Percentiles rank a stretch among this genome's conserved stretches.
phyloP scores from a whole-genome alignment of 2,329 filamentous ascomycete species.

The Akanthomyces uredinophilus region DNA sequence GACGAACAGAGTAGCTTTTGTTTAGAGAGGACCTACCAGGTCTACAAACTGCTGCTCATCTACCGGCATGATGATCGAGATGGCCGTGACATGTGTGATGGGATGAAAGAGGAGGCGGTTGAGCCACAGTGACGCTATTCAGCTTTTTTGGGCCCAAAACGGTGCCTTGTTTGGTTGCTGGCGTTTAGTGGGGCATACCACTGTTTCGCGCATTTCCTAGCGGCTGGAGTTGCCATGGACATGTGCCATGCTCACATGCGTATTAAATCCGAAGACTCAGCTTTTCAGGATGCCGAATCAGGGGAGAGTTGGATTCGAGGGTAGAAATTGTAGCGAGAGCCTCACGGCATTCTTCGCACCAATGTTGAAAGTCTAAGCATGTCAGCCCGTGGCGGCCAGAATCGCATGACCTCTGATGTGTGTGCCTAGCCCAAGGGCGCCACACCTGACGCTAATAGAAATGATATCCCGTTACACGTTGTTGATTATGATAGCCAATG shows the following conservation, averaged over 20 bases:
- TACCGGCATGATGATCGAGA: constrained; percentile 58
- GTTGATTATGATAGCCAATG: too few species aligned
- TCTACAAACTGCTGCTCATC: constrained; percentile 76
- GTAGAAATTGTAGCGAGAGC: too few species aligned
- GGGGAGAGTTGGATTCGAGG: too few species aligned
- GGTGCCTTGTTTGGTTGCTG: constrained; percentile 5
- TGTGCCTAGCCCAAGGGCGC: too few species aligned
- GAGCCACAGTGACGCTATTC: constrained; percentile 13
- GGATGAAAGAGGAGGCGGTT: constrained; percentile 6
- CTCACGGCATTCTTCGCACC: background rate
- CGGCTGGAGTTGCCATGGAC: background rate
- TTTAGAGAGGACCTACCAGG: constrained; percentile 49
- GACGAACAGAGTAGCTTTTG: background rate
- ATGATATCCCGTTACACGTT: too few species aligned
- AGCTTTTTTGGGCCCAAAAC: constrained; percentile 8
- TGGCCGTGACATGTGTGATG: constrained; percentile 16
- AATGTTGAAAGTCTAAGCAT: background rate
- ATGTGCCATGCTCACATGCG: constrained; percentile 11
- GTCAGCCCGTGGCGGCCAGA: too few species aligned
- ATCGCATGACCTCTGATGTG: too few species aligned
- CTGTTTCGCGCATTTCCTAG: background rate
- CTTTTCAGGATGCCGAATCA: too few species aligned
- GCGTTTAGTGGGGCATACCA: constrained; percentile 5
- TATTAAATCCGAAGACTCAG: background rate
- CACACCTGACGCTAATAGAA: too few species aligned